phyloP scores from a whole-genome alignment of 495 filamentous ascomycete genomes.

The Parathielavia hyrcaniae region DNA sequence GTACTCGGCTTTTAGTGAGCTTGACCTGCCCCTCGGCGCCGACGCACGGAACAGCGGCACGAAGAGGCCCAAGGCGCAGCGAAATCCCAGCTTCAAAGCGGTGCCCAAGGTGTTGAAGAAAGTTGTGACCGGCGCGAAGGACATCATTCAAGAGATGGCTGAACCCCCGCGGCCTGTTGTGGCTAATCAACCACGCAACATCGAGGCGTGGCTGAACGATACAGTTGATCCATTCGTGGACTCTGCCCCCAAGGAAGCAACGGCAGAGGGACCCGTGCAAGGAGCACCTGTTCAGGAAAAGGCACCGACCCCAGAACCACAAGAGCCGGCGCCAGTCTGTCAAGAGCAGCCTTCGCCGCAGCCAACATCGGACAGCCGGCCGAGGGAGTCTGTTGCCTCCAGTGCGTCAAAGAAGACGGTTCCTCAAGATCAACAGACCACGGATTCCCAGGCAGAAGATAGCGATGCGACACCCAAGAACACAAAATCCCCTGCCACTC shows the following conservation, averaged over 20 bases:
- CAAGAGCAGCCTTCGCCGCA: not conserved
- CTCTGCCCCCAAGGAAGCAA: slow-evolving; percentile 29
- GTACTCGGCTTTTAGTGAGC: slow-evolving; percentile 53
- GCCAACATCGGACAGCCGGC: slow-evolving; percentile 1
- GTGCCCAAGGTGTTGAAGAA: slow-evolving; percentile 52
- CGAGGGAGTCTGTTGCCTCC: not conserved
- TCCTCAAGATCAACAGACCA: not conserved
- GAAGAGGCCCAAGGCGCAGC: slow-evolving; percentile 41
- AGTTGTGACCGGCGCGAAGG: slow-evolving; percentile 48
- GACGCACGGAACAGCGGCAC: slow-evolving; percentile 33
- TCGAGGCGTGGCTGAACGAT: slow-evolving; percentile 70
- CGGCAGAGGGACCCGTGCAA: not conserved
- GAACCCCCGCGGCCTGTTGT: slow-evolving; percentile 43
- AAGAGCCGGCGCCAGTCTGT: not conserved
- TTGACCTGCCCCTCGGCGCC: slow-evolving; percentile 44
- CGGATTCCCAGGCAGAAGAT: slow-evolving; percentile 21
- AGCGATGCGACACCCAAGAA: slow-evolving; percentile 30
- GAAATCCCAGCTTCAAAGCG: slow-evolving; percentile 44
- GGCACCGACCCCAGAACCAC: not conserved
- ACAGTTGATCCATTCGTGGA: slow-evolving; percentile 71
- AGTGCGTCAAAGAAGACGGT: not conserved
- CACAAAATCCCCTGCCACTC: slow-evolving; percentile 25
- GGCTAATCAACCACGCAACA: slow-evolving; percentile 50
- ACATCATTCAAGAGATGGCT: slow-evolving; percentile 48
- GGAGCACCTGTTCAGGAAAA: not conserved